Percentiles rank a stretch among this genome's conserved stretches.
Evolutionary conservation across 169 alveolate species (phyloP).

Genomic region (Plasmodium malariae): DNA sequence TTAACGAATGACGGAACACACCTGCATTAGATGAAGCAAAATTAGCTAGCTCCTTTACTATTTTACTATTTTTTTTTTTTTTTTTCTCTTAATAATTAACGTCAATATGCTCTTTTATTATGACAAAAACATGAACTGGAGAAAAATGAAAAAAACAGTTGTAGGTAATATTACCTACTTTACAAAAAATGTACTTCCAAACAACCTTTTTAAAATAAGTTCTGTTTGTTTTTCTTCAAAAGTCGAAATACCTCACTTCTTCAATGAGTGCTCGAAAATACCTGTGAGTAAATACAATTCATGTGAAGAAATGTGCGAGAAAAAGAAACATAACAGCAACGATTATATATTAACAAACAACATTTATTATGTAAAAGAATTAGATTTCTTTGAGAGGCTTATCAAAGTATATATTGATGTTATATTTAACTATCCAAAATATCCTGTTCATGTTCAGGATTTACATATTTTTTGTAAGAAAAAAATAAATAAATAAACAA

Average conservation of each 20-base stretch:
- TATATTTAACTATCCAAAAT: constrained; percentile 24
- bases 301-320: not conserved
- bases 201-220: not conserved
- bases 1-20: too few relatives aligned
- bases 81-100: too few relatives aligned
- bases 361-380: constrained; percentile 2
- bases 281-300: not conserved
- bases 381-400: constrained; percentile 27
- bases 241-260: constrained; percentile 30
- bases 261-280: not conserved
- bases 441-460: constrained; percentile 46
- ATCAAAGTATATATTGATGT: constrained; percentile 56
- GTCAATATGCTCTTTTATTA: too few relatives aligned
- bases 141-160: too few relatives aligned
- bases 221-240: not conserved
- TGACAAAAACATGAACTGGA: too few relatives aligned
- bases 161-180: too few relatives aligned
- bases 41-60: too few relatives aligned
- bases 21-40: too few relatives aligned
- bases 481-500: constrained; percentile 3
- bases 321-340: not conserved
- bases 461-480: constrained; percentile 44
- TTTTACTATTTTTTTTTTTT: too few relatives aligned
- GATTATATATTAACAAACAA: not conserved
- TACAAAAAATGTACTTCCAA: too few relatives aligned